A percentile compares a stretch with the other conserved stretches of the same genome.
Conservation (phyloP, 768 basidiomycete species). For the Lactarius sanguifluus region DNA sequence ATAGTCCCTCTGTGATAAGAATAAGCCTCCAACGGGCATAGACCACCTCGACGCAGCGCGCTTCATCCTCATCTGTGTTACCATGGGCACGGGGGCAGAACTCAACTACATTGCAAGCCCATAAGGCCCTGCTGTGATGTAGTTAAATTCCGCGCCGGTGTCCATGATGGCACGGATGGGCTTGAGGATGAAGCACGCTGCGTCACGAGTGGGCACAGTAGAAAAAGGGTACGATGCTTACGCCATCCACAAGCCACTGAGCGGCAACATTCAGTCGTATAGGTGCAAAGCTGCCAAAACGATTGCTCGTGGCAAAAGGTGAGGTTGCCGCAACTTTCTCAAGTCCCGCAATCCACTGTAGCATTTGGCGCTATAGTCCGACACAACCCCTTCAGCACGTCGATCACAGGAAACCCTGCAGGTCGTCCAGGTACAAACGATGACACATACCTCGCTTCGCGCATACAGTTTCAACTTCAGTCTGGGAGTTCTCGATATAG, state of each 20-base stretch:
- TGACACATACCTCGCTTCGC: constrained; percentile 67
- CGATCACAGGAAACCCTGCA: neutral
- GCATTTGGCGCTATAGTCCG: constrained; percentile 76
- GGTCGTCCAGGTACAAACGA: neutral
- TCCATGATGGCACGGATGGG: too few species aligned
- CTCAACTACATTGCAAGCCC: too few species aligned
- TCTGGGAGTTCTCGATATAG: constrained; percentile 89
- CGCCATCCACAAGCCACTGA: constrained; percentile 98
- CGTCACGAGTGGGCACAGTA: too few species aligned
- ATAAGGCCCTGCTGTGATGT: too few species aligned
- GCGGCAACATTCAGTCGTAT: constrained; percentile 90
- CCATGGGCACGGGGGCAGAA: too few species aligned
- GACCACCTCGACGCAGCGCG: neutral
- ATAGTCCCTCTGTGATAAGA: constrained; percentile 74
- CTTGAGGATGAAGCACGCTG: too few species aligned
- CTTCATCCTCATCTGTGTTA: too few species aligned
- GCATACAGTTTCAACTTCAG: constrained; percentile 84
- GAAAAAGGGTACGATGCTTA: constrained; percentile 41
- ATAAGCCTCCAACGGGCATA: constrained; percentile 4
- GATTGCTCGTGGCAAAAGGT: constrained; percentile 75
- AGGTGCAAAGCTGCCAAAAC: constrained; percentile 95
- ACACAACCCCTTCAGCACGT: neutral
- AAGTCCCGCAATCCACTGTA: constrained; percentile 93
- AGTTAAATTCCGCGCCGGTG: too few species aligned
- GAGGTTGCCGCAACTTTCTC: constrained; percentile 75